A percentile compares a stretch with the other conserved stretches of the same genome.
phyloP scores from a whole-genome alignment of 441 rosid genomes.

The Bocquillonia castaneifolia region DNA sequence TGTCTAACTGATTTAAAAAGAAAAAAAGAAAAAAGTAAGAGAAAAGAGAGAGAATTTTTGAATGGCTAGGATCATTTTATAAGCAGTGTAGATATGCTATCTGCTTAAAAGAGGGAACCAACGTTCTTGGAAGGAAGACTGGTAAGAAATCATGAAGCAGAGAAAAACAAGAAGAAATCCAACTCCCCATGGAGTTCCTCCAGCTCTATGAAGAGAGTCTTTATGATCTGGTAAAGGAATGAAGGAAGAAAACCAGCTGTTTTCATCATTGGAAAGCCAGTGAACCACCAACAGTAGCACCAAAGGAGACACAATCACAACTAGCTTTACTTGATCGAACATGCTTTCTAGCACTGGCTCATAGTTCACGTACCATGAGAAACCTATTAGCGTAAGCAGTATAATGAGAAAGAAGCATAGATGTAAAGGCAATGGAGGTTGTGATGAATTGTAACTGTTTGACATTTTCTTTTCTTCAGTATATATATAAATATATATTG shows the following conservation, averaged over 20 bases:
- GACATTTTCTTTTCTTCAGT: constrained; percentile 21
- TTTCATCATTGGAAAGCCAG: constrained; percentile 42
- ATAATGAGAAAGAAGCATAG: constrained; percentile 50
- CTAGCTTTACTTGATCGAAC: constrained; percentile 48
- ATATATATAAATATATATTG: too few species aligned
- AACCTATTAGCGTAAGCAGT: constrained; percentile 39
- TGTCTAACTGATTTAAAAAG: too few species aligned
- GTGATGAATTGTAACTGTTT: constrained; percentile 24
- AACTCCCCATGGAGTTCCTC: constrained; percentile 61
- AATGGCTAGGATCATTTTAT: too few species aligned
- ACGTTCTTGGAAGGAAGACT: constrained; percentile 51
- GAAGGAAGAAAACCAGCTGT: constrained; percentile 24
- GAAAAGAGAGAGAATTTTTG: too few species aligned
- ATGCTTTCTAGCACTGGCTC: constrained; percentile 49
- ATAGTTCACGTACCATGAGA: constrained; percentile 60
- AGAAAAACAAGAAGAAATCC: constrained; percentile 53
- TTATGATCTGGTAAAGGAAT: constrained; percentile 39
- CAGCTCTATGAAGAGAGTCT: constrained; percentile 53
- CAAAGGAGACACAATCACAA: constrained; percentile 45
- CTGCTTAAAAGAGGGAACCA: constrained; percentile 50
- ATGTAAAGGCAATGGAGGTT: constrained; percentile 40
- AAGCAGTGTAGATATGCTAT: too few species aligned
- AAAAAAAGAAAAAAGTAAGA: too few species aligned
- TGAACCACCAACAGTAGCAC: constrained; percentile 46
- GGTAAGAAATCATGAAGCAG: constrained; percentile 57